Evolutionary conservation across 2,329 filamentous ascomycete genomes (phyloP), one percentile per base, ranked within the genome.

Genomic region (Sarocladium brachiariae): DNA sequence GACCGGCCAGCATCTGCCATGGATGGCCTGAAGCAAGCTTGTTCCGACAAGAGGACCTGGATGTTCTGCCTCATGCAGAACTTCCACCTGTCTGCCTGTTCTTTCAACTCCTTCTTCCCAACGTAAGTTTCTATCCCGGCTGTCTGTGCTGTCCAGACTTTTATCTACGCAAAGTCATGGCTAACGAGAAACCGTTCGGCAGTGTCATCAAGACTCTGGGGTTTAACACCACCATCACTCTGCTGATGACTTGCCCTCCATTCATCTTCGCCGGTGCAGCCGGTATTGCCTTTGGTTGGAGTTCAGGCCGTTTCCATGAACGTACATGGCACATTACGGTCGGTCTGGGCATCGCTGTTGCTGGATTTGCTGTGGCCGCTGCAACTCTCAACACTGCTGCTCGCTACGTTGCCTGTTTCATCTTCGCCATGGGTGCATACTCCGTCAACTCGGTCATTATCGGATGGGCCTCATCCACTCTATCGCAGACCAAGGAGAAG

Each of bases 21-120:
- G 68, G 66, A 68, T 3, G 76, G 77, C 2, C 66, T 79, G 25
- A 70, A 71, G 57, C 69, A 75, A 52, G 76, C 76, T 0, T 65
- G 69, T 50, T 59, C 58, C 11, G 77, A 81, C 52, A 73, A 71
- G 55, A 68, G 74, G 49, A 71, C 76, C 0, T 80, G 75, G 70
- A 59, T 80, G 2, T 73, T 78, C 54, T 71, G 70, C 4, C 63
- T 78, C 31, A 78, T 79, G 75, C 73, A 78, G 55, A 77, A 78
- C 59, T 74, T 77, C 58, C 75, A 80, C 58, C 62, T 78, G 11
- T 73, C 71, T 1, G 74, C 76, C 1, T 75, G 65, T 48, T 65
- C 64, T 0, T 70, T 70, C 56, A 77, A 70, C 46, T 49, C 46
- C 19, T 49, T 49, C 33, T 49, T 49, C 31, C 46, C 46, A 24